Conservation (phyloP, 495 filamentous ascomycete species). For the Alectoria sarmentosa region DNA sequence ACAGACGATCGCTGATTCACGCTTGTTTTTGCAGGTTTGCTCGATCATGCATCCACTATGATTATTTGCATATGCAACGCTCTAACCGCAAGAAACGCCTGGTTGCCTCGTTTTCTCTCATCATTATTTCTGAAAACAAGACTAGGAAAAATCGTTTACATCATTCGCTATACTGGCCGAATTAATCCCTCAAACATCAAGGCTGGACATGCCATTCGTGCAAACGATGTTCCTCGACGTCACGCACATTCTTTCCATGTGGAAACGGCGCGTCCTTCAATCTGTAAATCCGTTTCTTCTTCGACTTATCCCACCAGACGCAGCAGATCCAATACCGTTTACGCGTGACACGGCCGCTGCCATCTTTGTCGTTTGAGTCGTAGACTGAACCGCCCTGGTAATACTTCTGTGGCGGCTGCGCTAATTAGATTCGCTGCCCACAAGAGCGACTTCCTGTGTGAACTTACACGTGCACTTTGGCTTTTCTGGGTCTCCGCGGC, state of each 20-base stretch:
- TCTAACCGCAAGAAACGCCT: too few relatives aligned
- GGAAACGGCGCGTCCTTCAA: constrained; percentile 3
- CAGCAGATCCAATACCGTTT: constrained; percentile 2
- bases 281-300: background rate
- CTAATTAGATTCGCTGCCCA: background rate
- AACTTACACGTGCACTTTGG: background rate
- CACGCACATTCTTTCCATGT: background rate
- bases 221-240: background rate
- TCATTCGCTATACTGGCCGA: too few relatives aligned
- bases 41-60: too few relatives aligned
- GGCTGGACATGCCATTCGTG: background rate
- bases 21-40: too few relatives aligned
- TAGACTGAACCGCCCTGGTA: background rate
- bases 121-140: too few relatives aligned
- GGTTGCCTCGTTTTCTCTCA: background rate
- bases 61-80: too few relatives aligned
- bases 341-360: background rate
- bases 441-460: background rate
- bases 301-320: background rate
- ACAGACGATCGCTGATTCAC: too few relatives aligned
- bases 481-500: background rate
- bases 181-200: too few relatives aligned
- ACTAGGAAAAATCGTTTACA: too few relatives aligned
- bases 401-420: background rate
- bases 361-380: background rate